Evolutionary conservation across 2,329 filamentous ascomycete species (phyloP).

Genomic region (Colletotrichum shisoi): DNA sequence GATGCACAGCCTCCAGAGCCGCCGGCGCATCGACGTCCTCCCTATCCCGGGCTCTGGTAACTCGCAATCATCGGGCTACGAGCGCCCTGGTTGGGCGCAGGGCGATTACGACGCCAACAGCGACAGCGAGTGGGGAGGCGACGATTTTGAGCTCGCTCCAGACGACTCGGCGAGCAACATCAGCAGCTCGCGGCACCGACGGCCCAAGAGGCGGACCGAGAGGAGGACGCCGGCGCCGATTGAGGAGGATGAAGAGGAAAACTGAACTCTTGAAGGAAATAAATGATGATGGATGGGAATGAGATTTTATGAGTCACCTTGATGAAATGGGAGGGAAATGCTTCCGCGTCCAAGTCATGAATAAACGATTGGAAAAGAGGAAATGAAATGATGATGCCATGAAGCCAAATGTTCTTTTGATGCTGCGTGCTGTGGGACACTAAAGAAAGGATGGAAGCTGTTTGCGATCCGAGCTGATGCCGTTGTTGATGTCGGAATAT

Average conservation of each 20-base stretch:
- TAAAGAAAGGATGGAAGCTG: constrained; percentile 13
- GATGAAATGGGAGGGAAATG: background rate
- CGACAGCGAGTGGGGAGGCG: constrained; percentile 66
- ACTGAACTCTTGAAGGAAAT: constrained; percentile 26
- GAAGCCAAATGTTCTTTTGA: background rate
- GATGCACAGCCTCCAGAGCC: constrained; percentile 68
- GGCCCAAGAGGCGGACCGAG: constrained; percentile 73
- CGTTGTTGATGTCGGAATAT: background rate
- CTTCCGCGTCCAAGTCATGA: constrained; percentile 9
- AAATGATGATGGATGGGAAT: constrained; percentile 8
- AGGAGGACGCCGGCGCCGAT: constrained; percentile 76
- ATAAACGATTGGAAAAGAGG: background rate
- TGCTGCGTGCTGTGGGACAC: constrained; percentile 16
- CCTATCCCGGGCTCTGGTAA: constrained; percentile 58
- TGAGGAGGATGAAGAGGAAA: constrained; percentile 75
- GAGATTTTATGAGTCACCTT: constrained; percentile 9
- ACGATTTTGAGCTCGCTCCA: constrained; percentile 71
- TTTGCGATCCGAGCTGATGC: background rate
- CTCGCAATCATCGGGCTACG: constrained; percentile 55
- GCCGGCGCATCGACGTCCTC: constrained; percentile 64
- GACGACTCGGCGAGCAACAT: constrained; percentile 86
- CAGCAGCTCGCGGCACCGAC: constrained; percentile 71
- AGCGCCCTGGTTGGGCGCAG: constrained; percentile 58
- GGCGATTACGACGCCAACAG: constrained; percentile 59
- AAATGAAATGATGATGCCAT: constrained; percentile 15